Evolutionary conservation across 129 eudicot species (phyloP).

Genomic region (Glebionis coronaria): DNA sequence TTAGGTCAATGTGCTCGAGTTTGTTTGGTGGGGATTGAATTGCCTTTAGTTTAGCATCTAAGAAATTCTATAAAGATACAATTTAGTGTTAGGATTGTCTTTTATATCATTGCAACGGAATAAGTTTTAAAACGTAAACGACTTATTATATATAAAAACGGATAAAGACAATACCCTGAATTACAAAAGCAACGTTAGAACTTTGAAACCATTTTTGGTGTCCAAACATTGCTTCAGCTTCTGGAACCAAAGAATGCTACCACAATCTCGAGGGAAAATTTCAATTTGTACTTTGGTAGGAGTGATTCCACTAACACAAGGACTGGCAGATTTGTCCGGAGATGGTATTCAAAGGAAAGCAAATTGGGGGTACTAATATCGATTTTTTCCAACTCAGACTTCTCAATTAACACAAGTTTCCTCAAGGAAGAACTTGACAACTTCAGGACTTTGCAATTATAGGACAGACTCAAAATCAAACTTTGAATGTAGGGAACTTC

Average conservation of each 20-base stretch:
- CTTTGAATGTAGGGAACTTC: neutral
- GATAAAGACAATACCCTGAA: neutral
- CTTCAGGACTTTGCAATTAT: neutral
- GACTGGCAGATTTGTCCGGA: too few relatives aligned
- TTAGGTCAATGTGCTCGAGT: constrained; percentile 4
- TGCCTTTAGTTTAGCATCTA: too few relatives aligned
- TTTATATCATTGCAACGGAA: too few relatives aligned
- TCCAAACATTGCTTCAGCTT: neutral
- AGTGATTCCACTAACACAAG: neutral
- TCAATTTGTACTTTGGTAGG: neutral
- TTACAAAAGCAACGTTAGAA: neutral
- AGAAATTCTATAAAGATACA: too few relatives aligned
- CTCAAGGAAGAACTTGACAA: neutral
- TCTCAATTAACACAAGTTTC: neutral
- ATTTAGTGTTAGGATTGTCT: too few relatives aligned
- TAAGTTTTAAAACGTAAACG: too few relatives aligned
- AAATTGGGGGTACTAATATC: neutral
- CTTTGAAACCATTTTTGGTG: neutral
- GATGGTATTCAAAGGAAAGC: neutral
- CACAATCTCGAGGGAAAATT: neutral
- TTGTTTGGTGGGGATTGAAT: too few relatives aligned
- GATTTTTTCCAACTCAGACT: neutral
- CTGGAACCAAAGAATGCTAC: neutral
- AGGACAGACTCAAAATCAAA: neutral
- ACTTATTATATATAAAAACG: too few relatives aligned